A percentile compares a stretch with the other conserved stretches of the same genome.
Evolutionary conservation across 2,329 filamentous ascomycete genomes (phyloP).

Genomic region (Sarocladium brachiariae): DNA sequence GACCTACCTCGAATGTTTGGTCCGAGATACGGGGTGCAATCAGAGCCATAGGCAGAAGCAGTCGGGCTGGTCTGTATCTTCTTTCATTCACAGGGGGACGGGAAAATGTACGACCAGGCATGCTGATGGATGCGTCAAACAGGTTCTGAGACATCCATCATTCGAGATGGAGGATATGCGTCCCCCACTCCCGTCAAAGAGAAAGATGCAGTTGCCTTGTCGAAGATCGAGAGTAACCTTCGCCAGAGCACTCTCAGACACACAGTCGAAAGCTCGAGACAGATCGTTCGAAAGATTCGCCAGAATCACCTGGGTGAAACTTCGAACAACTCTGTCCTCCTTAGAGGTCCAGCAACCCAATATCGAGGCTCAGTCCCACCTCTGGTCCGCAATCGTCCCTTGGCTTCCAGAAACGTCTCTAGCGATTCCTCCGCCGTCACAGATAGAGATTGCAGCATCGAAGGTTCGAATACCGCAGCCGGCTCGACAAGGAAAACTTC

Average conservation of each 20-base stretch:
- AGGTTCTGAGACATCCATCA: neutral
- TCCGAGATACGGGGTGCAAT: slow-evolving; percentile 28
- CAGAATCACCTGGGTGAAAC: neutral
- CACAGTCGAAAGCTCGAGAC: slow-evolving; percentile 10
- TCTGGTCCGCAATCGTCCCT: neutral
- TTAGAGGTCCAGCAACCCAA: neutral
- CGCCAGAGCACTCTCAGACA: neutral
- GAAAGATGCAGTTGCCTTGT: neutral
- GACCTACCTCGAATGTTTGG: slow-evolving; percentile 25
- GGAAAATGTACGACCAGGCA: no score
- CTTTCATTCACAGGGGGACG: no score
- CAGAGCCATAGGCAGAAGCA: slow-evolving; percentile 24
- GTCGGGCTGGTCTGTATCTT: slow-evolving; percentile 18
- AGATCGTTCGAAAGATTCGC: slow-evolving; percentile 13
- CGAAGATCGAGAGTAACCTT: neutral
- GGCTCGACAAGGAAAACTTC: slow-evolving; percentile 27
- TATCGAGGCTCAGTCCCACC: neutral
- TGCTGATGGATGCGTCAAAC: neutral
- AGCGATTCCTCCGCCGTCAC: neutral
- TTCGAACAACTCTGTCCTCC: neutral
- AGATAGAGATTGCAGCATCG: slow-evolving; percentile 11
- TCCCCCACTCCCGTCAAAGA: neutral
- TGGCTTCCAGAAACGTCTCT: neutral
- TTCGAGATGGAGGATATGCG: neutral
- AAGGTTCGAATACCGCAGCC: slow-evolving; percentile 17